Base-by-base conservation (phyloP, 305 asterid species). In the Caryopteris hybrid region DNA sequence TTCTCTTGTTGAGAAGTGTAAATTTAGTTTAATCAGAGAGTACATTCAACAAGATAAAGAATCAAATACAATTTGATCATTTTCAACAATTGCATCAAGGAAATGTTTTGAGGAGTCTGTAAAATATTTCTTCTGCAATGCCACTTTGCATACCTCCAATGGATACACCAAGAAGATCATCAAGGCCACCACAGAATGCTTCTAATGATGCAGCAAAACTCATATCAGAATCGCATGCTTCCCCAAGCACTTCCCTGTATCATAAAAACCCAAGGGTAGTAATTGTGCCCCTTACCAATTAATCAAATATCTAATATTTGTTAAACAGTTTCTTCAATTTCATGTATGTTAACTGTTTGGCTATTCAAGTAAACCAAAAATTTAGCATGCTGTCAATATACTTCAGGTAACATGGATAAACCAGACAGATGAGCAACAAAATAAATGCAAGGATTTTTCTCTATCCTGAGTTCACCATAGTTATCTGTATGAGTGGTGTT, bases 141-240 rank as follows among this genome's bases (percentile, higher is more conserved):
- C 43, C 73, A 75, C 57, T 62, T 63, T 12, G 45, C 60, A 53
- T 76, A 89, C 98, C 99, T 84, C 99, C 99, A 8, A 94, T 76
- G 7, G 99, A 87, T 51, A 91, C 95, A 14, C 98, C 90, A 41
- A 91, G 81, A 71, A 96, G 96, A 76, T 94, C 99, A 69, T 94
- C 99, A 59, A 84, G 87, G 64, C 91, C 97, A 70, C 97, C 99
- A 69, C 93, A 95, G 79, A 94, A 94, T 58, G 96, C 91, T 81
- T 94, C 99, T 78, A 94, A 71, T 45, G 97, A 82, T 66, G 91
- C 94, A 5, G 93, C 99, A 76, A 94, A 94, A 71, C 76, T 81
- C 69, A 78, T 73, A 75, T 94, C 99, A 23, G 90, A 90, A 66
- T 83, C 83, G 73, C 85, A 80, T 46, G 97, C 75, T 72, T 87